A percentile compares a stretch with the other conserved stretches of the same genome.
phyloP scores from a whole-genome alignment of 352 stramenopile genomes.

The Blastocystis hominis region DNA sequence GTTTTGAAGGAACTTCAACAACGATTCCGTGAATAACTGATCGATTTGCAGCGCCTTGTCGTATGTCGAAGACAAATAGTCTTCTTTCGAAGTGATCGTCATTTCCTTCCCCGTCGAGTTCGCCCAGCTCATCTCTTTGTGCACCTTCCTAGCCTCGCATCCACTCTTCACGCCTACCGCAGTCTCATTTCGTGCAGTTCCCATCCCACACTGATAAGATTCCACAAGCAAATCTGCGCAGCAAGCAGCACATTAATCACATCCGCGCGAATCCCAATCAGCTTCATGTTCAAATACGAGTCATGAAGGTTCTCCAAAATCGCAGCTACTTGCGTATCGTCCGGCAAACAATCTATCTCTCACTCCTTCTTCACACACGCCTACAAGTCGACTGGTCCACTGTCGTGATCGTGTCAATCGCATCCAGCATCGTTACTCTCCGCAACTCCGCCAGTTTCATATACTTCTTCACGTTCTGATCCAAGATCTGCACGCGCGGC shows the following conservation, averaged over 20 bases:
- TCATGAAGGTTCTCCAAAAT: not conserved
- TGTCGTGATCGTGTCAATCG: not conserved
- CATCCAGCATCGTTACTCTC: not conserved
- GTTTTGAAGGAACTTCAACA: not conserved
- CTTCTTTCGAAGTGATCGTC: not conserved
- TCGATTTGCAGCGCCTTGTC: not conserved
- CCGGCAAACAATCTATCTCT: constrained; percentile 3
- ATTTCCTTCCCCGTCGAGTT: constrained; percentile 1
- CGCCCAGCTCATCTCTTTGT: constrained; percentile 53
- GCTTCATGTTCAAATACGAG: not conserved
- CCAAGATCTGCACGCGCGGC: not conserved
- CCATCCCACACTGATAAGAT: not conserved
- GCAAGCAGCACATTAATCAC: constrained; percentile 14
- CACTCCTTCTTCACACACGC: not conserved
- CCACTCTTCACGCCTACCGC: not conserved
- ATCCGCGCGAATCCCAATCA: not conserved
- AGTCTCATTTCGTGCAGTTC: constrained; percentile 15
- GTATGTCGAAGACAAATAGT: constrained; percentile 14
- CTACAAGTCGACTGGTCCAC: not conserved
- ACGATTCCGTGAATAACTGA: not conserved
- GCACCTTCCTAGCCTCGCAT: constrained; percentile 2
- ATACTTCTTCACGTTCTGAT: not conserved
- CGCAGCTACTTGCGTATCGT: not conserved
- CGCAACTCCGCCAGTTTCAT: not conserved
- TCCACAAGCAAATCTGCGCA: constrained; percentile 26